phyloP scores from a whole-genome alignment of 805 yeast genomes.

The Scheffersomyces spartinae region DNA sequence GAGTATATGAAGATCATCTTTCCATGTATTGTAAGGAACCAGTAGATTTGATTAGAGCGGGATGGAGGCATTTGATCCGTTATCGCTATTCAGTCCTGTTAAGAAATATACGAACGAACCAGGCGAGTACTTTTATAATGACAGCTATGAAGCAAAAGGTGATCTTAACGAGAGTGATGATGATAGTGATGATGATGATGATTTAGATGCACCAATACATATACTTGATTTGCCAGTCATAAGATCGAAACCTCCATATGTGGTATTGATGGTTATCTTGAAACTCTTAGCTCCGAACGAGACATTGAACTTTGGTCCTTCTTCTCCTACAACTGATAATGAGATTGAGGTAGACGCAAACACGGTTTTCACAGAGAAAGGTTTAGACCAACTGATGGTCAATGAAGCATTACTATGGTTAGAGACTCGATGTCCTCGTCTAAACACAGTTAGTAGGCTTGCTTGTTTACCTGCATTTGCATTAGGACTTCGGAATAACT shows the following conservation, averaged over 20 bases:
- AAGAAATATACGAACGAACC: neutral
- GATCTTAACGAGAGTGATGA: slow-evolving; percentile 4
- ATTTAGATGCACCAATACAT: slow-evolving; percentile 28
- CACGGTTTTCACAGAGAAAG: slow-evolving; percentile 20
- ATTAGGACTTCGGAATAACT: slow-evolving; percentile 13
- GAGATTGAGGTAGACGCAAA: slow-evolving; percentile 5
- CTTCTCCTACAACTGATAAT: slow-evolving; percentile 2
- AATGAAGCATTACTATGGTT: slow-evolving; percentile 35
- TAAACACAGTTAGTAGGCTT: slow-evolving; percentile 12
- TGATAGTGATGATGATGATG: slow-evolving; percentile 12
- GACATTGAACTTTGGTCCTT: slow-evolving; percentile 38
- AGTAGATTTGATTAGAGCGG: no score
- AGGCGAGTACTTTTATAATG: slow-evolving; percentile 2
- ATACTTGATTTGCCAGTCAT: slow-evolving; percentile 48
- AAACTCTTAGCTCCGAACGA: slow-evolving; percentile 37
- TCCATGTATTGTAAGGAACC: no score
- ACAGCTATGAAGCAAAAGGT: slow-evolving; percentile 1
- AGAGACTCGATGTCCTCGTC: slow-evolving; percentile 16
- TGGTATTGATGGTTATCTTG: slow-evolving; percentile 33
- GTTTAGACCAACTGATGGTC: slow-evolving; percentile 14
- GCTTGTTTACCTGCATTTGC: slow-evolving; percentile 16
- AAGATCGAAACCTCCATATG: slow-evolving; percentile 33
- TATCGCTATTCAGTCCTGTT: slow-evolving; percentile 24
- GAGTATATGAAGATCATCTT: no score
- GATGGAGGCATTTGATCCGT: slow-evolving; percentile 36